Base-by-base conservation (phyloP, 495 filamentous ascomycete genomes). In the Hapsidospora chrysogenum region DNA sequence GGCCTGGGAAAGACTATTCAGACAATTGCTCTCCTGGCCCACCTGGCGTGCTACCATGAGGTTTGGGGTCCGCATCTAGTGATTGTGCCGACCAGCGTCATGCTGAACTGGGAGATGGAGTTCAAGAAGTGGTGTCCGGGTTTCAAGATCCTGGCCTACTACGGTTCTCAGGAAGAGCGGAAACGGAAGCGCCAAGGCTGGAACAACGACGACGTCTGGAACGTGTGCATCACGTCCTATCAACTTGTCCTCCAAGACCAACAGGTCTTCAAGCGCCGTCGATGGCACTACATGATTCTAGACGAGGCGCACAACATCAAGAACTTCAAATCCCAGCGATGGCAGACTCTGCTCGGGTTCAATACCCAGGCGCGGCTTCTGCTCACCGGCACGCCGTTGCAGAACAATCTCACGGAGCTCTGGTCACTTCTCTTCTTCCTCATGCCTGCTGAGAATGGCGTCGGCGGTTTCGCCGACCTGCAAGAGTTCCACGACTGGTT, bases 221-320 rank as follows among this genome's bases (percentile, higher is more conserved):
- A 99, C 52, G 87, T 96, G 17, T 74, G 85, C 57, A 89, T 99
- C 49, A 99, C 92, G 1, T 92, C 84, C 0, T 99, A 99, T 49
- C 86, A 95, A 43, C 70, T 96, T 22, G 80, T 94, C n/a, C 61
- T 95, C 17, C 78, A 92, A 49, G 92, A 99, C 52, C 78, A 85
- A 40, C 73, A 80, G 39, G 81, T 87, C n/a, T 83, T 99, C 53
- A 87, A 89, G 49, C 73, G 83, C 35, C 70, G 84, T n/a, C 69
- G 68, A 27, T 99, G 92, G 92, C 85, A 95, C 52, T 99, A 95
- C 57, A 85, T 99, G 74, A 79, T 99, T 39, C 72, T 99, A 11
- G 92, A 99, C 51, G 92, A 99, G 59, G 92, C 92, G 1, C 92
- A 99, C 53, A 96, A 96, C 52, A 99, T 99, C 66, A 96, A 96